Percentiles rank a stretch among this genome's conserved stretches.
phyloP scores from a whole-genome alignment of 768 basidiomycete species.

The Solioccasus polychromus region DNA sequence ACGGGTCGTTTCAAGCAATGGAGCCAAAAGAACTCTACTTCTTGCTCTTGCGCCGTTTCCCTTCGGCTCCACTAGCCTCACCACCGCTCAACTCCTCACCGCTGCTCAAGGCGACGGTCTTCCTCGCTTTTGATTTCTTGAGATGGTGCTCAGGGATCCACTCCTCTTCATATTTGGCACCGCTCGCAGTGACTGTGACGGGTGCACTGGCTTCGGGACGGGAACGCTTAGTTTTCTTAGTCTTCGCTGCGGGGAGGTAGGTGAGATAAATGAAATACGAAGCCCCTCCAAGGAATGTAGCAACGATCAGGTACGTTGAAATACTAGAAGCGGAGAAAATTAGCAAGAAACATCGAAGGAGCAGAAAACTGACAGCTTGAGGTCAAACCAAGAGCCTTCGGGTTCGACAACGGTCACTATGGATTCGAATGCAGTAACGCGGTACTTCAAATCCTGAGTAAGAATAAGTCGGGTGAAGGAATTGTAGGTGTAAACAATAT shows the following conservation, averaged over 20 bases:
- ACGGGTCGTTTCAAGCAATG: background rate
- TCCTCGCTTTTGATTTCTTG: slow-evolving; percentile 56
- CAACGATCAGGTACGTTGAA: slow-evolving; percentile 69
- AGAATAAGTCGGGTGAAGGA: background rate
- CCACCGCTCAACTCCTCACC: slow-evolving; percentile 67
- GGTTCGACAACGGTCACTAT: slow-evolving; percentile 81
- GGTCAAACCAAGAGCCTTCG: slow-evolving; percentile 71
- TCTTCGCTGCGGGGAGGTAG: slow-evolving; percentile 62
- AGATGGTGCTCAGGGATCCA: slow-evolving; percentile 93
- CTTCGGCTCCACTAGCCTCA: slow-evolving; percentile 63
- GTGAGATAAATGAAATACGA: slow-evolving; percentile 64
- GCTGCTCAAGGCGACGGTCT: slow-evolving; percentile 48
- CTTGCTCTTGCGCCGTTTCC: slow-evolving; percentile 45
- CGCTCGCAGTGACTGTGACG: slow-evolving; percentile 57
- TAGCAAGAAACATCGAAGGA: background rate
- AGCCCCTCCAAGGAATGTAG: slow-evolving; percentile 58
- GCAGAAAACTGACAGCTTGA: slow-evolving; percentile 63
- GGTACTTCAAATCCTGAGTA: slow-evolving; percentile 52
- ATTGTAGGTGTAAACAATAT: slow-evolving; percentile 14
- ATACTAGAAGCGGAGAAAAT: slow-evolving; percentile 35
- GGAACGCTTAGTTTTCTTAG: slow-evolving; percentile 46
- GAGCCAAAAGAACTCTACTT: slow-evolving; percentile 34
- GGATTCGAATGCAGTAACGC: slow-evolving; percentile 69
- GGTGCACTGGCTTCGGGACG: slow-evolving; percentile 50
- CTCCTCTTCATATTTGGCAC: slow-evolving; percentile 78